These are phyloP conservation scores for Anisogramma anomala DNA, from an alignment of 2,329 filamentous ascomycete genomes.

Conservation along the genomic window DNA sequence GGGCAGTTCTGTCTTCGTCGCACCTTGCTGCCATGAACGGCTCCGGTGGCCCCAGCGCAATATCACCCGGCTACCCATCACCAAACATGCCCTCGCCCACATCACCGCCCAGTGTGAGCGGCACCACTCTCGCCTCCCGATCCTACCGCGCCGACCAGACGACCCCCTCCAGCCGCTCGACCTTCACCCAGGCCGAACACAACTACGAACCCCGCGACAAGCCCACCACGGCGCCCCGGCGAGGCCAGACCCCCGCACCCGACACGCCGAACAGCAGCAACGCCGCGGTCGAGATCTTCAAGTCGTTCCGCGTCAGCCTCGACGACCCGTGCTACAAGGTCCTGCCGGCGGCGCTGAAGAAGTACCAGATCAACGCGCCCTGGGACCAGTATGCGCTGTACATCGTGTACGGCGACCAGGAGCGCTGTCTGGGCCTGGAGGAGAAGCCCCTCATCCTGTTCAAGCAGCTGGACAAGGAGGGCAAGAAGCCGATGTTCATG, in stretches of 20 bases:
- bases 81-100: constrained; percentile 61
- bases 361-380: constrained; percentile 96
- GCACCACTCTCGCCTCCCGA: constrained; percentile 44
- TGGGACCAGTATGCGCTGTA: constrained; percentile 97
- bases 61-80: constrained; percentile 46
- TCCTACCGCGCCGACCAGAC: constrained; percentile 48
- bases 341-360: constrained; percentile 85
- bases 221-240: constrained; percentile 34
- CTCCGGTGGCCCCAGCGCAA: constrained; percentile 35
- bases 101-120: constrained; percentile 46
- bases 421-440: constrained; percentile 80
- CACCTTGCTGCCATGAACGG: constrained; percentile 62
- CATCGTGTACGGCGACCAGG: constrained; percentile 97
- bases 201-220: constrained; percentile 28
- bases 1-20: constrained; percentile 54
- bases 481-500: constrained; percentile 99
- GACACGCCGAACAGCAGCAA: constrained; percentile 45
- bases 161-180: constrained; percentile 43
- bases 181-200: constrained; percentile 41
- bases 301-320: constrained; percentile 94
- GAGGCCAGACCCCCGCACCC: constrained; percentile 50
- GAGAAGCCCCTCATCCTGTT: constrained; percentile 93
- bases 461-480: constrained; percentile 93
- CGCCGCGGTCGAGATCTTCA: constrained; percentile 85
- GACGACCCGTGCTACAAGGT: constrained; percentile 98